Evolutionary conservation across 768 basidiomycete species (phyloP), one percentile per base, ranked within the genome.

Genomic region (Gymnopilus dilepis): DNA sequence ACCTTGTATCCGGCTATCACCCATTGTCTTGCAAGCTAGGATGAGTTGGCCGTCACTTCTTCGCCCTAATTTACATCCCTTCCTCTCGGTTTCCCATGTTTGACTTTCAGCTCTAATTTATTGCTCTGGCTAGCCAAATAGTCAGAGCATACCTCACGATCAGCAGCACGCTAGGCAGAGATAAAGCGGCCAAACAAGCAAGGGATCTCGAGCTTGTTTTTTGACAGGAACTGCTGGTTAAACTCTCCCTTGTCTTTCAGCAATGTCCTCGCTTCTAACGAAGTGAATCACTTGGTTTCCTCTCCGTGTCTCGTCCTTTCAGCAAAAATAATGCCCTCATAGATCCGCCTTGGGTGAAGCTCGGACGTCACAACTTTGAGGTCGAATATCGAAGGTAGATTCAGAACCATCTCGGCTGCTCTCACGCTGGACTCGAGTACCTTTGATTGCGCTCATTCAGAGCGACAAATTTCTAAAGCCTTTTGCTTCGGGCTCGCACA

Each of bases 151-250:
- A 33, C 31, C 57, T 28, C 33, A 54, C 66, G 66, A 67, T 63
- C 60, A 33, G n/a, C 33, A 63, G 63, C 58, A 40, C 34, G 21
- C 50, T 28, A 41, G 60, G 45, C 53, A 40, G 34, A 68, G 67
- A 64, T 66, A 60, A 53, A 37, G 41, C 33, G 56, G 30, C 34
- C 57, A 51, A 55, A 31, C 28, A 50, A 43, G 13, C 61, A 40
- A 56, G 53, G 54, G 37, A 61, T 64, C 58, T 58, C 50, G 52
- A 67, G 38, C 21, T 17, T 28, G 12, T 26, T 65, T 54, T 38
- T 40, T 67, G 72, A 73, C 72, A 73, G 72, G 64, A 72, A 67
- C 64, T 68, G 72, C 61, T 70, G 57, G 65, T 71, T 71, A 65
- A 60, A 58, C 61, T 70, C 62, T 15, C 58, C 56, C 34, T 37